Evolutionary conservation across 257 asterid species (phyloP), one percentile per base, ranked within the genome.

Genomic region (Handroanthus guayacan): DNA sequence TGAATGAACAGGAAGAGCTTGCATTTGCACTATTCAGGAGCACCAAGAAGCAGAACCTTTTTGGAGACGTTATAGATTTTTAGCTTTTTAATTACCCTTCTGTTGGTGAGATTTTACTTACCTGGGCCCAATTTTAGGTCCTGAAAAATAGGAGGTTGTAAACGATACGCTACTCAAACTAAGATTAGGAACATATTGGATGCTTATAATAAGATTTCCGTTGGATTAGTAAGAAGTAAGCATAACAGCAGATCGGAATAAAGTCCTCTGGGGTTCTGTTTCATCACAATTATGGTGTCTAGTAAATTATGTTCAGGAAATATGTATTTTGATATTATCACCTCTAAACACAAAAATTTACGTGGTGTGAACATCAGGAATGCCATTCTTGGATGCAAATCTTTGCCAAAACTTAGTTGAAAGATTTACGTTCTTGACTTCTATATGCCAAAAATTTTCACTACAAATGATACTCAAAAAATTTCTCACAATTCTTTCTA

Each of bases 1-100:
- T 41, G 62, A 16, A 73, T 67, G 54, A 47, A 41, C 79, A 79
- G 77, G 83, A 79, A 79, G 80, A 79, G 39, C 67, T 79, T 18
- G 3, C 38, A 45, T 72, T 74, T 52, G 83, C 80, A 13, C 75
- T 79, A 13, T 79, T 79, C 39, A 67, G 64, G 80, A 79, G 60
- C 60, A 58, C 65, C 75, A 79, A 74, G 9, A 74, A 39, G 50
- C 54, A 18, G 64, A 74, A 51, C 55, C 80, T 79, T 16, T 79
- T 79, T 37, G 80, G 72, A 12, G 77, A 74, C 51, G 65, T 80
- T 79, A 78, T 17, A 69, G 16, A 18, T 50, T 39, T n/a, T 38
- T 52, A 12, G 11, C 57, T 51, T 45, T 16, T 69, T 0, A 7
- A 8, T 18, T n/a, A 2, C 55, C 16, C 12, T 48, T 48, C 55